Conservation (phyloP, 768 basidiomycete species). For the Suillus occidentalis region DNA sequence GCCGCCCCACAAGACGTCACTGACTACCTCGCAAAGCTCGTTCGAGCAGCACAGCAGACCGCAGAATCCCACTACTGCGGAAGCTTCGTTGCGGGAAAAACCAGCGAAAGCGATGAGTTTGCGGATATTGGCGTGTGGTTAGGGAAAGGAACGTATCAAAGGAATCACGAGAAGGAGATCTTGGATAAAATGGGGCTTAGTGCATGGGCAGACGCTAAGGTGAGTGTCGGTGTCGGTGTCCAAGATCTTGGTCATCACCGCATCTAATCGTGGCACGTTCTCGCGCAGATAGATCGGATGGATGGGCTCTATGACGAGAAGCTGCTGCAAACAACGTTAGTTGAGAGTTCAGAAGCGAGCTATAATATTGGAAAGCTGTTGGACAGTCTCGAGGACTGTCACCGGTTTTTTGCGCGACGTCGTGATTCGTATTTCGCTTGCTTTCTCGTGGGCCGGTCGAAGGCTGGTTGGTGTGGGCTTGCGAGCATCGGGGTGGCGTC, state of each 20-base stretch:
- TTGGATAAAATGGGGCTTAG: slow-evolving; percentile 35
- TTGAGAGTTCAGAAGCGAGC: neutral
- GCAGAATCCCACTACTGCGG: slow-evolving; percentile 44
- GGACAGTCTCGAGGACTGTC: slow-evolving; percentile 8
- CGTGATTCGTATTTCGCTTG: slow-evolving; percentile 31
- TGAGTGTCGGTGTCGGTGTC: slow-evolving; percentile 4
- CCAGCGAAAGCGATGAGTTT: slow-evolving; percentile 59
- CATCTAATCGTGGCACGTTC: neutral
- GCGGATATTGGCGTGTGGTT: slow-evolving; percentile 56
- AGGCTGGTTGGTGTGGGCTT: slow-evolving; percentile 22
- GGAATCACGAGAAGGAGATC: slow-evolving; percentile 29
- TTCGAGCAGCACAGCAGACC: slow-evolving; percentile 36
- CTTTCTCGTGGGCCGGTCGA: slow-evolving; percentile 37
- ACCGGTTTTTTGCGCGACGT: slow-evolving; percentile 17
- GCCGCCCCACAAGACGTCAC: slow-evolving; percentile 8
- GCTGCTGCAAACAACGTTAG: neutral
- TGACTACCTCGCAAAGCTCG: slow-evolving; percentile 31
- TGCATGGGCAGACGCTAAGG: slow-evolving; percentile 19
- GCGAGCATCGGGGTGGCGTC: slow-evolving; percentile 17
- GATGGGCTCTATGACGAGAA: neutral
- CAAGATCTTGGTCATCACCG: neutral
- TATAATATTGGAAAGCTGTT: neutral
- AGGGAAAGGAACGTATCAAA: slow-evolving; percentile 39
- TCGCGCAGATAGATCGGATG: neutral
- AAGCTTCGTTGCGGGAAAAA: slow-evolving; percentile 53